phyloP scores from a whole-genome alignment of 371 early-diverging fungal species.

The Basidiobolus meristosporus region DNA sequence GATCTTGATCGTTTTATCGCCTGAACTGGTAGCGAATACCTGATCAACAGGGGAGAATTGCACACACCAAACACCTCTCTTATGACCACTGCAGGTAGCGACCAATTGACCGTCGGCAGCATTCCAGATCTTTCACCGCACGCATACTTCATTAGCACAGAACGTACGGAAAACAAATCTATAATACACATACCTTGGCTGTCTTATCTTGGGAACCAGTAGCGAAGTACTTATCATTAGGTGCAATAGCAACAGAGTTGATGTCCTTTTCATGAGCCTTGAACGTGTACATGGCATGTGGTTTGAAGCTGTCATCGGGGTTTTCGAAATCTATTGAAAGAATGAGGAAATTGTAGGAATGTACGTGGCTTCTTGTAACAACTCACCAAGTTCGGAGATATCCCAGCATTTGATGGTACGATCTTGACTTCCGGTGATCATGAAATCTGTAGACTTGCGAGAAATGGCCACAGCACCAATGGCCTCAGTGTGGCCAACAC shows the following conservation, averaged over 20 bases:
- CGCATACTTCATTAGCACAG: neutral
- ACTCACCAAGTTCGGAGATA: constrained; percentile 18
- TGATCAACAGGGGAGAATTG: constrained; percentile 82
- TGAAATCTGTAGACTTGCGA: constrained; percentile 27
- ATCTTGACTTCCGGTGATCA: constrained; percentile 80
- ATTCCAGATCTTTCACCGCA: constrained; percentile 43
- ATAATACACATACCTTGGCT: constrained; percentile 39
- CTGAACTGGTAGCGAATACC: constrained; percentile 73
- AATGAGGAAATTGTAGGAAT: neutral
- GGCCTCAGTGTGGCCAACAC: constrained; percentile 81
- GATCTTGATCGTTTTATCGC: constrained; percentile 84
- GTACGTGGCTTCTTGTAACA: neutral
- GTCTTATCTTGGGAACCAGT: constrained; percentile 96
- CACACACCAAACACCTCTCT: constrained; percentile 88
- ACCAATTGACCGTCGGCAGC: constrained; percentile 61
- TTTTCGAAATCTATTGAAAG: constrained; percentile 12
- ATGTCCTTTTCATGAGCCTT: constrained; percentile 97
- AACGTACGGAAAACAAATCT: neutral
- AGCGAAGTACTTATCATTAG: constrained; percentile 83
- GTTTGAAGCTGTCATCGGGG: constrained; percentile 17
- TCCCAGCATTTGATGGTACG: constrained; percentile 92
- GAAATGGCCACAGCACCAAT: constrained; percentile 67
- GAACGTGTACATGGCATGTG: constrained; percentile 63
- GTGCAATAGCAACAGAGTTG: constrained; percentile 80
- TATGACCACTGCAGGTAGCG: constrained; percentile 81